Evolutionary conservation across 345 rosid species (phyloP), one percentile per base, ranked within the genome.

Genomic region (Aquilaria yunnanensis): DNA sequence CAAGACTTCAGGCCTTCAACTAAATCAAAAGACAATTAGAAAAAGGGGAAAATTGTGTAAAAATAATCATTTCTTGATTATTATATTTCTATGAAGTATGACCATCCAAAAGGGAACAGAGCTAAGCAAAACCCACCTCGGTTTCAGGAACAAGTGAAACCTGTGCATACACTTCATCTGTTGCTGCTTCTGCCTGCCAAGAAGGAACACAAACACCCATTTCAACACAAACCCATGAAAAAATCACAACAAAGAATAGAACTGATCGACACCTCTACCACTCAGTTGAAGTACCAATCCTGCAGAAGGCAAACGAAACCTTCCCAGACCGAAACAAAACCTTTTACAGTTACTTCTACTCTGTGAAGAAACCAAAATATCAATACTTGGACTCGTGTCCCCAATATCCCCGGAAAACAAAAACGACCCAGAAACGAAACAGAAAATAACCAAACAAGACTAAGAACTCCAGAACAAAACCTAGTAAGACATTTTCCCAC

Each of bases 101-200:
- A 43, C 14, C 51, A 43, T 29, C 47, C 61, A 62, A 61, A 41
- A 66, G 61, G 32, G 59, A 12, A 37, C 23, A 52, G 64, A 59
- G 66, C 14, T 32, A 64, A 70, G 70, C 29, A 57, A 16, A 48
- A 63, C 86, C 52, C 57, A 91, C 99, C 97, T 88, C 88, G 7
- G 47, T 75, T 75, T 88, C 96, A 51, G 91, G 91, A 81, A 83
- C 70, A 65, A 94, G 80, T 13, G 93, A 82, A 51, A 94, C 96
- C 68, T 87, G 96, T 29, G 99, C 96, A 72, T 88, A 91, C 30
- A 88, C 99, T 67, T 94, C 99, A 77, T 91, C 99, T 0, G 80
- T 88, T 56, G 79, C 77, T 14, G 85, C 82, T 78, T 91, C 97
- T n/a, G 99, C 97, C 99, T 94, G 82, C 58, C 63, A 72, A 46